Evolutionary conservation across 768 basidiomycete genomes (phyloP).

Genomic region (Coprinopsis sp.): DNA sequence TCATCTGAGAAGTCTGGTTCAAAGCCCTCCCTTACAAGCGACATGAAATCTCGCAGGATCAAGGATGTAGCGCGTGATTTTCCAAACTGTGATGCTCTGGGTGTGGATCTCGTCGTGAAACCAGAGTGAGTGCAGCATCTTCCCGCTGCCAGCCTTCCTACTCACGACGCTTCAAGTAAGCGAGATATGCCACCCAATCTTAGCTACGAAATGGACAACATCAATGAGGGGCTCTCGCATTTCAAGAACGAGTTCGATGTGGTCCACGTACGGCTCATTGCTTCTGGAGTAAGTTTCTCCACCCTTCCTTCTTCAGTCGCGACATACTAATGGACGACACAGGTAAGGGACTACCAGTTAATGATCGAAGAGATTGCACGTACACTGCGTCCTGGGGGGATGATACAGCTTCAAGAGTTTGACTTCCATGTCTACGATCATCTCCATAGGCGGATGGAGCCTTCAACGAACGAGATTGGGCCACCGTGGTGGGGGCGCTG

Average conservation of each 20-base stretch:
- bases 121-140: constrained; percentile 32
- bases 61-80: constrained; percentile 70
- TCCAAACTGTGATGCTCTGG: constrained; percentile 63
- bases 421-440: constrained; percentile 59
- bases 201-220: constrained; percentile 81
- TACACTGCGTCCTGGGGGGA: constrained; percentile 65
- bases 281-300: constrained; percentile 60
- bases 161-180: constrained; percentile 15
- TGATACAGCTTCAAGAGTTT: constrained; percentile 64
- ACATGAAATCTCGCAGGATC: constrained; percentile 49
- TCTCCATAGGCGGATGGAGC: constrained; percentile 30
- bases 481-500: constrained; percentile 61
- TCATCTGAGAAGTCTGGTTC: background rate
- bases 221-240: constrained; percentile 79
- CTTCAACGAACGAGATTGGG: constrained; percentile 36
- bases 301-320: background rate
- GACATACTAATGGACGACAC: constrained; percentile 24
- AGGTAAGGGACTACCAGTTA: constrained; percentile 65
- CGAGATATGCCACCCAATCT: constrained; percentile 68
- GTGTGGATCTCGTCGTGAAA: constrained; percentile 79
- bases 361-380: constrained; percentile 65
- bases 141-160: background rate
- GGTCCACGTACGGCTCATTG: constrained; percentile 67
- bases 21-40: too few relatives aligned
- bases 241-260: constrained; percentile 76